A percentile compares a stretch with the other conserved stretches of the same genome.
These are phyloP conservation scores for Diddensiella santjacobensis DNA, from an alignment of 805 yeast genomes.

Conservation along the genomic window DNA sequence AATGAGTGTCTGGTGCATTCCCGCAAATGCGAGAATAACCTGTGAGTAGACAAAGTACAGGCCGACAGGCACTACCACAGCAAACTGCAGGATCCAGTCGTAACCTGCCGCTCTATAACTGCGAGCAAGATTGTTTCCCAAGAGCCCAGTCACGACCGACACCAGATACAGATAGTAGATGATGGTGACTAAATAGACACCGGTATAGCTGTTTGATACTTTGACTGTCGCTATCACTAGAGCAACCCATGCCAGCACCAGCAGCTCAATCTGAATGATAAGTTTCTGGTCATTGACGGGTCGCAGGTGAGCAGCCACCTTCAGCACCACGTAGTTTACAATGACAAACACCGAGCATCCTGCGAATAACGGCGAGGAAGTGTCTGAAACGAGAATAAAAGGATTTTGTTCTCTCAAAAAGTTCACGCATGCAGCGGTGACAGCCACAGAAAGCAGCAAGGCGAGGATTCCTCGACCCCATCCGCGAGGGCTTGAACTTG, in stretches of 20 bases:
- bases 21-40: conserved; percentile 58
- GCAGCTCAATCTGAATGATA: conserved; percentile 50
- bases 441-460: conserved; percentile 41
- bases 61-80: conserved; percentile 63
- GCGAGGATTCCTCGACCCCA: conserved; percentile 62
- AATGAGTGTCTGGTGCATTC: conserved; percentile 65
- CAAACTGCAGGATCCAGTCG: conserved; percentile 78
- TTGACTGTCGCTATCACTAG: conserved; percentile 50
- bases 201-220: conserved; percentile 45
- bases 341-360: conserved; percentile 46
- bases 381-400: conserved; percentile 48
- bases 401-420: conserved; percentile 45
- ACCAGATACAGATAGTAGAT: conserved; percentile 37
- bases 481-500: conserved; percentile 33
- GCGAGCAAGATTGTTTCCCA: conserved; percentile 31
- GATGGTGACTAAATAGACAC: conserved; percentile 43
- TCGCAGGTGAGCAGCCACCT: conserved; percentile 38
- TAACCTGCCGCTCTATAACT: conserved; percentile 47
- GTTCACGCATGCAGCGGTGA: conserved; percentile 38
- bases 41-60: conserved; percentile 51
- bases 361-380: conserved; percentile 47
- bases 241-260: conserved; percentile 53
- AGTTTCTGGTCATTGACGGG: conserved; percentile 61
- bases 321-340: conserved; percentile 54
- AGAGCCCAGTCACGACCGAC: conserved; percentile 41